phyloP scores from a whole-genome alignment of 2,329 filamentous ascomycete species.

The Stagonosporopsis vannaccii region DNA sequence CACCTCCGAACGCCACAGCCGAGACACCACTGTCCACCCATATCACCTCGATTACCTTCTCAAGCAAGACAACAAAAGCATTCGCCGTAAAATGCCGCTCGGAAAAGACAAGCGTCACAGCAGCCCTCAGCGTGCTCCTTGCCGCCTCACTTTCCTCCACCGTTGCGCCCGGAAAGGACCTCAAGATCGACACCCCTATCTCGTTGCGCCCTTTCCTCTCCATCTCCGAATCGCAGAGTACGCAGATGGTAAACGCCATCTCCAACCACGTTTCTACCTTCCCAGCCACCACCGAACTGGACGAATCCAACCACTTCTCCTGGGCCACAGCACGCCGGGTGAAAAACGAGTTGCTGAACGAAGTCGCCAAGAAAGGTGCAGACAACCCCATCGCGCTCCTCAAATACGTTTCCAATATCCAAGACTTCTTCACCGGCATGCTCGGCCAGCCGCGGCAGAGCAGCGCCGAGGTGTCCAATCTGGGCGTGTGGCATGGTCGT shows the following conservation, averaged over 20 bases:
- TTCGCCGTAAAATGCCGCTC: constrained; percentile 46
- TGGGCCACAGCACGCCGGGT: constrained; percentile 30
- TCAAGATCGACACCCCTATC: constrained; percentile 48
- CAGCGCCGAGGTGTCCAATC: constrained; percentile 57
- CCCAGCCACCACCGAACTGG: too few relatives aligned
- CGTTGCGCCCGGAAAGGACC: constrained; percentile 37
- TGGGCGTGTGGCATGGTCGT: constrained; percentile 46
- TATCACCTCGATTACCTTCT: constrained; percentile 42
- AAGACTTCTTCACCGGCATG: constrained; percentile 47
- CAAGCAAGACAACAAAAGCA: constrained; percentile 34
- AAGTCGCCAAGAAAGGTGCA: constrained; percentile 29
- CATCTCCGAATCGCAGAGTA: constrained; percentile 8
- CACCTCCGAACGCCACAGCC: background rate
- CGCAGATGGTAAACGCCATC: background rate
- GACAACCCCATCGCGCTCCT: constrained; percentile 50
- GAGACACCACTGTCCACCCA: background rate
- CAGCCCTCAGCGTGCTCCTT: constrained; percentile 49
- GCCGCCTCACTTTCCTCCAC: constrained; percentile 48
- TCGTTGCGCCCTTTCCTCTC: constrained; percentile 50
- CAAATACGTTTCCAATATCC: constrained; percentile 51
- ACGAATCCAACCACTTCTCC: constrained; percentile 19
- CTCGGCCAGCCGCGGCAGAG: constrained; percentile 49
- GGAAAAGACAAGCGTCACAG: constrained; percentile 53
- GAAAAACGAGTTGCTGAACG: constrained; percentile 20
- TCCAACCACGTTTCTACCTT: background rate